Base-by-base conservation (phyloP, 2,329 filamentous ascomycete species). In the Fusarium avenaceum region DNA sequence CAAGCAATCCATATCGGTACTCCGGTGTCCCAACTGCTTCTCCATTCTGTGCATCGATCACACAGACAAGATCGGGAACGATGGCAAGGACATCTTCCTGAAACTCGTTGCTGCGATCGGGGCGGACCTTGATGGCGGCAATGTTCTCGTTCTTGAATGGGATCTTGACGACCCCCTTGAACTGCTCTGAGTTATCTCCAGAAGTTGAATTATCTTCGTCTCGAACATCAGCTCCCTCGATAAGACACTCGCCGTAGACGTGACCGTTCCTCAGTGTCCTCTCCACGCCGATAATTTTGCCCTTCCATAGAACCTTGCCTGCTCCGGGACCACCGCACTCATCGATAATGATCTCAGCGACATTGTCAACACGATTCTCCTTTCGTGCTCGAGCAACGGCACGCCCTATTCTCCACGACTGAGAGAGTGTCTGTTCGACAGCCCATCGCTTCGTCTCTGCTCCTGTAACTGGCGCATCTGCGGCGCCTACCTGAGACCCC, bases 111-210 rank as follows among this genome's bases (percentile, higher is more conserved):
- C 73, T 68, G 15, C 77, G 69, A 13, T 74, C 74, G 7, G 77
- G 54, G 26, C 72, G 67, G 1, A 80, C 66, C 50, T 71, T 78
- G 45, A 84, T 77, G 0, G 86, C 89, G n/a, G 85, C 86, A 44
- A 92, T 89, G 71, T 92, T 92, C 73, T 92, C 89, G 75, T 92
- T 92, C 78, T 91, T 91, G 80, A 92, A 92, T 0, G 89, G 89
- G 48, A 92, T 89, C 73, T 86, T 89, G 73, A 91, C 77, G 30
- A 77, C 68, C 1, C 87, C 87, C 43, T 73, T 61, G 74, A 84
- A 79, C 32, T 76, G 71, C 3, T 66, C n/a, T 2, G 48, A 4
- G 3, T 24, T 19, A 13, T 50, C 39, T 47, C 57, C 35, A 14
- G 53, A 44, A 7, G 51, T 26, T 13, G 61, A 54, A 4, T 56